Evolutionary conservation across 768 basidiomycete species (phyloP), one percentile per base, ranked within the genome.

Genomic region (Mycena maculata): DNA sequence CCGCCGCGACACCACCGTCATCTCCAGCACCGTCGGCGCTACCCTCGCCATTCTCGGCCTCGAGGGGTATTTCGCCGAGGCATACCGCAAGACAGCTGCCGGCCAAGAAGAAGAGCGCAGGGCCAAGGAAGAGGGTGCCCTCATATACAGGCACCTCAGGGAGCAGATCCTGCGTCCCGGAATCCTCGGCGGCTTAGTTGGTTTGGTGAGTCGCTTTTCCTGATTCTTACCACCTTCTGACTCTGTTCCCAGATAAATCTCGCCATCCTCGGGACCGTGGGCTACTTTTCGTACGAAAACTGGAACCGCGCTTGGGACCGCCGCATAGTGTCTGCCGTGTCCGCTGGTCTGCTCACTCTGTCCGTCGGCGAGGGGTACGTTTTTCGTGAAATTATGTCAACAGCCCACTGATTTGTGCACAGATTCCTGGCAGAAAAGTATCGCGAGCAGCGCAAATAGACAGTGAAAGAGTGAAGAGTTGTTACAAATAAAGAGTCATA

Each of bases 271-370:
- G 88, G 89, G 4, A 76, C 84, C 20, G 77, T 92, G 16, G 90
- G 90, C 3, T 94, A 90, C 75, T 77, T 85, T 63, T 82, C 83
- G 1, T 93, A 91, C 76, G 74, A 77, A 49, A 84, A 92, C 75
- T 93, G 92, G 91, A 80, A 91, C 67, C 77, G 77, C 36, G 84
- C 86, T 1, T 93, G 92, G 92, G 90, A 93, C 75, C 79, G 85
- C 58, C 84, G 88, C 20, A 76, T 82, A 9, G 84, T 93, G 12
- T 87, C 87, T 8, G 83, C 86, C 4, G 78, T 91, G 23, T 80
- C 87, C 9, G 83, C 86, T 39, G 90, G 89, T 6, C 75, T 94
- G 11, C 67, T 91, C 31, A 78, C 86, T 4, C 78, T 95, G 16
- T 88, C 86, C 80, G 84, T 86, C 22, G 85, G 86, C 38, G 92